A percentile compares a stretch with the other conserved stretches of the same genome.
Evolutionary conservation across 2,329 filamentous ascomycete genomes (phyloP).

Genomic region (Claviceps sp.): DNA sequence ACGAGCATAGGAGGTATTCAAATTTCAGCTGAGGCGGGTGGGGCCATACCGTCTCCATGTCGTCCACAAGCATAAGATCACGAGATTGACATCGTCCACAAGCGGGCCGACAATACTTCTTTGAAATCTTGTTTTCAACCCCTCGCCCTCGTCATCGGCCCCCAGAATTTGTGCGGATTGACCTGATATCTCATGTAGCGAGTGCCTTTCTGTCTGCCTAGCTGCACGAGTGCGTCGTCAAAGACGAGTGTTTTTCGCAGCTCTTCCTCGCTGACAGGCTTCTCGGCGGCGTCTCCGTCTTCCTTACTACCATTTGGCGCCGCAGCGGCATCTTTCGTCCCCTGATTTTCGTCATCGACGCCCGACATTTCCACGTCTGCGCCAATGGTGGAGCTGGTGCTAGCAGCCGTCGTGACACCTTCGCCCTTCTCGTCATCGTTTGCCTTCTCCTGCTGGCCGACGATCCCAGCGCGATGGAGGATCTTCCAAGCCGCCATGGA

Average conservation of each 20-base stretch:
- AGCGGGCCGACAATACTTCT: not conserved
- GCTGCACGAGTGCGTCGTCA: conserved; percentile 60
- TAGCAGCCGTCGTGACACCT: not conserved
- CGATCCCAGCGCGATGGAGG: conserved; percentile 30
- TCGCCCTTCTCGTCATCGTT: conserved; percentile 1
- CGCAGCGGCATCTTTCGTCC: conserved; percentile 3
- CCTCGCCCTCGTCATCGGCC: conserved; percentile 55
- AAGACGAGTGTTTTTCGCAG: conserved; percentile 54
- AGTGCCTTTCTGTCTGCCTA: conserved; percentile 56
- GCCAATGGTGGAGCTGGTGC: not conserved
- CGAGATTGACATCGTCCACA: not conserved
- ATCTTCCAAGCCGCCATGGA: conserved; percentile 62
- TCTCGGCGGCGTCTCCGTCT: conserved; percentile 10
- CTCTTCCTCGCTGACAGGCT: conserved; percentile 17
- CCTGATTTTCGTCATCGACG: conserved; percentile 15
- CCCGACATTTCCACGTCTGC: conserved; percentile 25
- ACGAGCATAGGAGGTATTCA: not conserved
- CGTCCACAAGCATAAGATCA: not conserved
- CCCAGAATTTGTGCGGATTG: conserved; percentile 90
- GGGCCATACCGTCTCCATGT: not conserved
- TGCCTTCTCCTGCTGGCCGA: conserved; percentile 15
- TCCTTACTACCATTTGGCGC: conserved; percentile 9
- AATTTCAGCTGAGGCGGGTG: not conserved
- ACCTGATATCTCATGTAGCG: conserved; percentile 76
- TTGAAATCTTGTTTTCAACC: conserved; percentile 9